Evolutionary conservation across 805 yeast genomes (phyloP), one percentile per base, ranked within the genome.

Genomic region (Yarrowia hollandica): DNA sequence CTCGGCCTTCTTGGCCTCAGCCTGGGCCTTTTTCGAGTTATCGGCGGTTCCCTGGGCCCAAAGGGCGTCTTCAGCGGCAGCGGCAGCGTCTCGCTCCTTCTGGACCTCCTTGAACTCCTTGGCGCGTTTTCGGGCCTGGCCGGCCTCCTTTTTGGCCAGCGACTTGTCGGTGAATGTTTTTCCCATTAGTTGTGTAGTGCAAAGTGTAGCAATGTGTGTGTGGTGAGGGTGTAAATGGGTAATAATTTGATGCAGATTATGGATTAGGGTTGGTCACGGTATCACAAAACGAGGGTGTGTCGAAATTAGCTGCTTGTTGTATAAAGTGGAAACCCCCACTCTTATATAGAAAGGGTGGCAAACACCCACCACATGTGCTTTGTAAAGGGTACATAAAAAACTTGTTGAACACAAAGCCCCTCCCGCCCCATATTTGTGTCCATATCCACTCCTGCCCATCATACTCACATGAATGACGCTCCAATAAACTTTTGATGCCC

Each of bases 81-180:
- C 58, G 9, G 33, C 35, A 11, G 58, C 58, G 19, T 25, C 44
- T 19, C 58, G 58, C 26, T 52, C 58, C 44, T 52, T 52, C 35
- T 52, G 33, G 14, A 35, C 18, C 33, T 23, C 58, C 26, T 19
- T 25, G 26, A 12, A 35, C 44, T 52, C 58, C 44, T 52, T 52
- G 35, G 42, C 58, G n/a, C 58, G 58, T 28, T 52, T 52, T 35
- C 58, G 58, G 15, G 58, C 58, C 44, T 52, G 58, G 44, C 58
- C 58, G 25, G 58, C 58, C 44, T 52, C 58, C 26, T 52, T 52
- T 15, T 52, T 52, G 19, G 58, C 58, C 58, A 35, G 44, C 33
- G 44, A 14, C 10, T 52, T 52, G 26, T 52, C 58, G 19, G 58
- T 52, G 14, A 52, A 52, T 35, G 58, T 52, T 18, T 52, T 52